Evolutionary conservation across 176 grass and related monocot genomes (phyloP).

Genomic region (Tillandsia fasciculata): DNA sequence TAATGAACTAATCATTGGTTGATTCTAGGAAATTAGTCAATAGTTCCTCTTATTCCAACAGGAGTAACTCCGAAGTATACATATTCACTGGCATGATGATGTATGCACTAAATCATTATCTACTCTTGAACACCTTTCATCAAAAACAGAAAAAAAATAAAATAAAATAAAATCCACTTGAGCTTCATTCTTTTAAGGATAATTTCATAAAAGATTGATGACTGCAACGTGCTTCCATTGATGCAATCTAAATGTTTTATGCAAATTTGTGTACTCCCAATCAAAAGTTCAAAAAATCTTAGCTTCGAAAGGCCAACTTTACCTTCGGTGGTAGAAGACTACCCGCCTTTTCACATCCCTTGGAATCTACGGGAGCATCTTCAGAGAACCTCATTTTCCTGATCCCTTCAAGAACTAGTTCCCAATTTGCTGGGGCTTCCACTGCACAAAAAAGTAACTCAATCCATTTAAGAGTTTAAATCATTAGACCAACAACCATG

Average conservation of each 20-base stretch:
- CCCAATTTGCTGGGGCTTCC: conserved; percentile 61
- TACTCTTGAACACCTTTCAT: no score
- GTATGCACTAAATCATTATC: no score
- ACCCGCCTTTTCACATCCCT: conserved; percentile 88
- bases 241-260: conserved; percentile 6
- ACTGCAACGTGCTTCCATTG: background rate
- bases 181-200: no score
- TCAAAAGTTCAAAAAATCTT: background rate
- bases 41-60: no score
- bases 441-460: conserved; percentile 14
- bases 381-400: conserved; percentile 73
- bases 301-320: conserved; percentile 8
- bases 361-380: conserved; percentile 80
- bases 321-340: conserved; percentile 81
- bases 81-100: no score
- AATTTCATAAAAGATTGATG: no score
- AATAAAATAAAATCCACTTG: no score
- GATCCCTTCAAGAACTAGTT: conserved; percentile 67
- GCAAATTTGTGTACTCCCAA: background rate
- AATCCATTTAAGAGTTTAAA: background rate
- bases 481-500: background rate
- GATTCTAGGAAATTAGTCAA: no score
- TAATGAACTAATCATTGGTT: background rate
- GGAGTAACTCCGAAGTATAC: no score
- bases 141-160: no score